Percentiles rank a stretch among this genome's conserved stretches.
Evolutionary conservation across 164 flowering plant species (phyloP).

Genomic region (Pachysandra terminalis): DNA sequence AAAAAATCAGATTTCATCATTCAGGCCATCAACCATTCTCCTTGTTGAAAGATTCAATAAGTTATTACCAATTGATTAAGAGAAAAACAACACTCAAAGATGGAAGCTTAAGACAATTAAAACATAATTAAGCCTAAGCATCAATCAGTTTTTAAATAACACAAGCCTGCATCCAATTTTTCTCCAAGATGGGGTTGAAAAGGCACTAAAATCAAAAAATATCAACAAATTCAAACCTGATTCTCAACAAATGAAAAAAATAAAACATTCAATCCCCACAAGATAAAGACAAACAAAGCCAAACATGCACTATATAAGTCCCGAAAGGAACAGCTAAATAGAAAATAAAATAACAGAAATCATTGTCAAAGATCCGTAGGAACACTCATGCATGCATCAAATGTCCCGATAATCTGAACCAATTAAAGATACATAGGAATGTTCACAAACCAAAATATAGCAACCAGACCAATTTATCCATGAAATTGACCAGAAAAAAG

Average conservation of each 20-base stretch:
- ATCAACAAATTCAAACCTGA: slow-evolving; percentile 12
- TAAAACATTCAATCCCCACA: slow-evolving; percentile 4
- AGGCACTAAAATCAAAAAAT: no score
- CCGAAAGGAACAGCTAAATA: background rate
- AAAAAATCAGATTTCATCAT: no score
- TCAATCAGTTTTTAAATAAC: background rate
- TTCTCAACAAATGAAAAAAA: slow-evolving; percentile 13
- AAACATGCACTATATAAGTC: no score
- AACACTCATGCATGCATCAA: background rate
- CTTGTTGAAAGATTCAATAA: background rate
- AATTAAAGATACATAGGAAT: no score
- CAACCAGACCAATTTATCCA: background rate
- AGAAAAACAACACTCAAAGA: background rate
- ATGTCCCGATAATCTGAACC: background rate
- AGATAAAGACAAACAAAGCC: background rate
- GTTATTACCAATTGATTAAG: background rate
- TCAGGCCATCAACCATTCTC: background rate
- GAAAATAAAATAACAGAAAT: background rate
- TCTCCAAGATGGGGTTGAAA: slow-evolving; percentile 2
- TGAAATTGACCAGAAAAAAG: background rate
- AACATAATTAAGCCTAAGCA: background rate
- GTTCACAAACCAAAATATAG: background rate
- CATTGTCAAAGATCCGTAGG: background rate
- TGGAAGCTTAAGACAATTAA: background rate
- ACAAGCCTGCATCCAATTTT: background rate